Evolutionary conservation across 768 basidiomycete species (phyloP).

Genomic region (Gelatoporia subvermispora): DNA sequence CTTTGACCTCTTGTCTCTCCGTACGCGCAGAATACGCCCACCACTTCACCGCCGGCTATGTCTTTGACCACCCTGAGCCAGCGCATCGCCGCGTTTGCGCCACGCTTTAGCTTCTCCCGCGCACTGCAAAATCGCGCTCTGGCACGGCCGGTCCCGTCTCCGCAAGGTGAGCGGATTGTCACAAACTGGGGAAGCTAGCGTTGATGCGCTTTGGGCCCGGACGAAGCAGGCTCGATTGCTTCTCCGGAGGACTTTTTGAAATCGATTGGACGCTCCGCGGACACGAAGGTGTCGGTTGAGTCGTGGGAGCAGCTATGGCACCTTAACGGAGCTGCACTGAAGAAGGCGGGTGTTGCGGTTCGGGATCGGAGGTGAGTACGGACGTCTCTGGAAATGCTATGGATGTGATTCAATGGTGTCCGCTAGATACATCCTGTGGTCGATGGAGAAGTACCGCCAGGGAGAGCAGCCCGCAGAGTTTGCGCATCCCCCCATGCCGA

Average conservation of each 20-base stretch:
- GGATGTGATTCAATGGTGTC: not conserved
- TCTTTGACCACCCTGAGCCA: too few species aligned
- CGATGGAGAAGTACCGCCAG: conserved; percentile 73
- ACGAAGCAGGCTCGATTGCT: conserved; percentile 39
- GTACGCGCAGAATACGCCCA: too few species aligned
- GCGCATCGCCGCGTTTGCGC: conserved; percentile 1
- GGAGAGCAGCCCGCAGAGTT: conserved; percentile 52
- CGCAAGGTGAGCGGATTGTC: conserved; percentile 26
- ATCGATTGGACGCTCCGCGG: conserved; percentile 65
- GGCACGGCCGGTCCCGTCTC: conserved; percentile 31
- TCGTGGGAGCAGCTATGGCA: conserved; percentile 76
- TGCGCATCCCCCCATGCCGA: conserved; percentile 60
- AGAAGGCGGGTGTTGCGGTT: conserved; percentile 59
- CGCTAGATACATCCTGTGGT: conserved; percentile 77
- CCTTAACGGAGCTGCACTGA: conserved; percentile 50
- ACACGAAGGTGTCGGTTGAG: conserved; percentile 58
- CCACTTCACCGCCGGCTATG: too few species aligned
- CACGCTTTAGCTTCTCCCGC: conserved; percentile 17
- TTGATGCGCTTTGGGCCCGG: not conserved
- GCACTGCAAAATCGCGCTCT: conserved; percentile 30
- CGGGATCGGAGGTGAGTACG: conserved; percentile 63
- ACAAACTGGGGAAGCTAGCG: conserved; percentile 9
- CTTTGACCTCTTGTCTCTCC: too few species aligned
- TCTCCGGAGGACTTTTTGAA: conserved; percentile 64
- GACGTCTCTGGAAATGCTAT: not conserved